phyloP scores from a whole-genome alignment of 139 green algal species.

The Coelastrella sp. region DNA sequence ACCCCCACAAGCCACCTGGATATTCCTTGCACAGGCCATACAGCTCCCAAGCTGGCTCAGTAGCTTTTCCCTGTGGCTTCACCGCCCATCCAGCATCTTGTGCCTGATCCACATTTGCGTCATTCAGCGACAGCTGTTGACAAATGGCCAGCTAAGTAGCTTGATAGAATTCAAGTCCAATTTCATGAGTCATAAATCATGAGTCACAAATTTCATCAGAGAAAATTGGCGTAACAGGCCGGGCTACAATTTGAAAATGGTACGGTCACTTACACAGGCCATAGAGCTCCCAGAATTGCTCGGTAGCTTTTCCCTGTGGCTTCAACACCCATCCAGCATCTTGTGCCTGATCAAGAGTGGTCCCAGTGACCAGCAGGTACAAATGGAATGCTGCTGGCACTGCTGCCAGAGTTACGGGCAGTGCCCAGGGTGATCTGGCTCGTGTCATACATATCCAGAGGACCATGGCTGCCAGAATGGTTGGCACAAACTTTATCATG shows the following conservation, averaged over 20 bases:
- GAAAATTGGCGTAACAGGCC: too few relatives aligned
- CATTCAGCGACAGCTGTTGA: too few relatives aligned
- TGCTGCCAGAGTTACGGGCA: constrained; percentile 70
- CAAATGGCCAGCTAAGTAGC: too few relatives aligned
- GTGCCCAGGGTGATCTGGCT: constrained; percentile 62
- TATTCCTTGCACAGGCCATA: constrained; percentile 62
- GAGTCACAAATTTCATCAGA: too few relatives aligned
- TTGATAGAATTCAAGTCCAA: too few relatives aligned
- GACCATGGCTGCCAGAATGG: constrained; percentile 48
- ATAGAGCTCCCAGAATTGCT: constrained; percentile 82
- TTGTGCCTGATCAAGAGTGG: constrained; percentile 63
- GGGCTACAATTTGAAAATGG: too few relatives aligned
- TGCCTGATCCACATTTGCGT: constrained; percentile 48
- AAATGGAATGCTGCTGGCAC: constrained; percentile 71
- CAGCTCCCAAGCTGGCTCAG: constrained; percentile 76
- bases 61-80: constrained; percentile 56
- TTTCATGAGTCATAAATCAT: too few relatives aligned
- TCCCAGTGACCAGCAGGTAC: constrained; percentile 53
- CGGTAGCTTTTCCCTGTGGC: constrained; percentile 51
- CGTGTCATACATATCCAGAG: constrained; percentile 65
- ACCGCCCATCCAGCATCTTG: constrained; percentile 75
- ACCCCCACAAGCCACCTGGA: too few relatives aligned
- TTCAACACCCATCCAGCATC: constrained; percentile 75
- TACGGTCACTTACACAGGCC: constrained; percentile 49
- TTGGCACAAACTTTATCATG: constrained; percentile 71